Percentiles rank a stretch among this genome's conserved stretches.
phyloP scores from a whole-genome alignment of 2,329 filamentous ascomycete species.

The Alternaria gaisen region DNA sequence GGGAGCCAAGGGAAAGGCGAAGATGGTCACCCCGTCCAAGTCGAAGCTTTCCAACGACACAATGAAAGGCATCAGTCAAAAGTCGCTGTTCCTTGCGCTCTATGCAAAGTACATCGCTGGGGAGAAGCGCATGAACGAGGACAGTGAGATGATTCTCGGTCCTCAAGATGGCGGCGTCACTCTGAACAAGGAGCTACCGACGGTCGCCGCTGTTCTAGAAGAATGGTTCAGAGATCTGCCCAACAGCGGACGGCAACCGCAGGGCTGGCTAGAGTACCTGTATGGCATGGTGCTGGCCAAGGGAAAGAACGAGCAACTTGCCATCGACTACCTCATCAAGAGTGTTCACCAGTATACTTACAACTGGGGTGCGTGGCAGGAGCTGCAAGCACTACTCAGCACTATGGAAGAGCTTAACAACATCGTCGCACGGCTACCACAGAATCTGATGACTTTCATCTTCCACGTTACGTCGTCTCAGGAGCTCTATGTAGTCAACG shows the following conservation, averaged over 20 bases:
- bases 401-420: conserved; percentile 83
- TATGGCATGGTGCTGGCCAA: conserved; percentile 92
- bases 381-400: conserved; percentile 82
- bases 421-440: conserved; percentile 76
- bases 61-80: conserved; percentile 75
- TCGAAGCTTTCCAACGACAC: conserved; percentile 42
- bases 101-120: conserved; percentile 94
- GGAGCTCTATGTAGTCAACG: conserved; percentile 87
- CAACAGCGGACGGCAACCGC: conserved; percentile 68
- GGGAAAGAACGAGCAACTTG: conserved; percentile 86
- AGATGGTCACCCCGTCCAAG: conserved; percentile 51
- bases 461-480: conserved; percentile 92
- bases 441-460: conserved; percentile 91
- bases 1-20: conserved; percentile 68
- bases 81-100: conserved; percentile 87
- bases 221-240: conserved; percentile 77
- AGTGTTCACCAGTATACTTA: conserved; percentile 91
- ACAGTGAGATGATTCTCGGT: conserved; percentile 96
- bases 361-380: conserved; percentile 98
- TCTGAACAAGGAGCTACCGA: conserved; percentile 82
- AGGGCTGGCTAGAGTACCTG: conserved; percentile 94
- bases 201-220: conserved; percentile 78
- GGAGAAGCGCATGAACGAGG: conserved; percentile 95
- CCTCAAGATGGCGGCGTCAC: conserved; percentile 88
- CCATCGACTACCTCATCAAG: conserved; percentile 84